Conservation (phyloP, 2,329 filamentous ascomycete species). For the Talaromyces marneffei region DNA sequence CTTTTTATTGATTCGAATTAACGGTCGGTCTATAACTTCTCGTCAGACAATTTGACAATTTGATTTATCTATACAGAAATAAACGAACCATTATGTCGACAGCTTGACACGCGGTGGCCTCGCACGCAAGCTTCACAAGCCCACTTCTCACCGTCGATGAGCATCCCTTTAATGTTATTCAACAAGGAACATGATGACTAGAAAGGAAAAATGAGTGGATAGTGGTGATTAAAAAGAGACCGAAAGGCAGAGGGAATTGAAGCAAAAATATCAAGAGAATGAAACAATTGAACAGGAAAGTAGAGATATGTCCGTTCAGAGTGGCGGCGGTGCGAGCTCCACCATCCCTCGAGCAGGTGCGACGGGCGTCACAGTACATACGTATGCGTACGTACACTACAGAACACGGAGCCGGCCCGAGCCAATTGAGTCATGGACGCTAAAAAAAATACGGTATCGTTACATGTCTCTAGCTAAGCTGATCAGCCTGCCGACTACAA, state of each 20-base stretch:
- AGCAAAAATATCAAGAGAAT: neutral
- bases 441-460: neutral
- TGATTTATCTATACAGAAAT: neutral
- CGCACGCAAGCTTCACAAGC: slow-evolving; percentile 97
- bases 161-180: slow-evolving; percentile 49
- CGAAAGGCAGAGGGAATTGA: slow-evolving; percentile 56
- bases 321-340: slow-evolving; percentile 5
- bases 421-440: neutral
- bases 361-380: no score
- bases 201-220: neutral
- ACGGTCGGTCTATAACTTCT: slow-evolving; percentile 90
- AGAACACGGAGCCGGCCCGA: neutral
- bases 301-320: neutral
- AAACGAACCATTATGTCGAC: slow-evolving; percentile 82
- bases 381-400: neutral
- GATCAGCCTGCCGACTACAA: neutral
- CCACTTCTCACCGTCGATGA: slow-evolving; percentile 94
- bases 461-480: neutral
- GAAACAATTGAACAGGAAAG: neutral
- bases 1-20: slow-evolving; percentile 96
- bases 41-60: slow-evolving; percentile 28
- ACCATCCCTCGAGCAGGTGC: neutral
- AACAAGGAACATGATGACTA: slow-evolving; percentile 12
- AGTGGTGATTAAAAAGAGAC: neutral
- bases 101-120: slow-evolving; percentile 97